phyloP scores from a whole-genome alignment of 2,329 filamentous ascomycete genomes.

The Chlorencoelia australis region DNA sequence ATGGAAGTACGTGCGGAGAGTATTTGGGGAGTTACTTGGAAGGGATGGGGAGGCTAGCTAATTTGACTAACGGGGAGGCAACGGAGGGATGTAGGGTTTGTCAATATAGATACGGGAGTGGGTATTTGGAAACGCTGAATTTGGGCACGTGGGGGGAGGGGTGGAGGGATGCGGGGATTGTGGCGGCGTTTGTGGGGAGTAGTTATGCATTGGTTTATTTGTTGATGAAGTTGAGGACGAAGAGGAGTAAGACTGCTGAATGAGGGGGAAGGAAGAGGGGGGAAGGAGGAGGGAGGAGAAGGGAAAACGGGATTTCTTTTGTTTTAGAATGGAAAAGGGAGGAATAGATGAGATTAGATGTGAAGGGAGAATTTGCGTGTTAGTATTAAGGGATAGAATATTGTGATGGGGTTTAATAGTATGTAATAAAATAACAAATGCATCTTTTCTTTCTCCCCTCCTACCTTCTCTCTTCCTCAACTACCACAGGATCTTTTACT shows the following conservation, averaged over 20 bases:
- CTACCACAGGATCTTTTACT: too few species aligned
- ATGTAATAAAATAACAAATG: too few species aligned
- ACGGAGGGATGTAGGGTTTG: slow-evolving; percentile 49
- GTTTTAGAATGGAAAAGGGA: too few species aligned
- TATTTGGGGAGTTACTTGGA: slow-evolving; percentile 45
- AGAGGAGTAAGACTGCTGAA: slow-evolving; percentile 35
- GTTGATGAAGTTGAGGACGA: slow-evolving; percentile 39
- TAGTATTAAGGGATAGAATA: too few species aligned
- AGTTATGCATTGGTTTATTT: slow-evolving; percentile 35
- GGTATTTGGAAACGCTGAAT: slow-evolving; percentile 51
- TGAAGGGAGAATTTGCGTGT: too few species aligned
- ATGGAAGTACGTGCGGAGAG: slow-evolving; percentile 44
- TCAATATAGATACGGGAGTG: slow-evolving; percentile 44
- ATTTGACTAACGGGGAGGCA: slow-evolving; percentile 50
- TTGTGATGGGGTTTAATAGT: too few species aligned
- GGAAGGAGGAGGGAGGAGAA: neutral
- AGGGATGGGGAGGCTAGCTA: slow-evolving; percentile 36
- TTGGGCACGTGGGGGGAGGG: slow-evolving; percentile 51
- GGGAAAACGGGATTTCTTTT: neutral
- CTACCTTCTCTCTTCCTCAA: too few species aligned
- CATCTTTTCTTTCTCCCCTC: too few species aligned
- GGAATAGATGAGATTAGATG: too few species aligned
- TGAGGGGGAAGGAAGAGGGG: slow-evolving; percentile 1
- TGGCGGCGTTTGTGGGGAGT: slow-evolving; percentile 33
- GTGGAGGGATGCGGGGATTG: slow-evolving; percentile 53